A percentile compares a stretch with the other conserved stretches of the same genome.
Evolutionary conservation across 129 eudicot species (phyloP).

Genomic region (Flaveria trinervia): DNA sequence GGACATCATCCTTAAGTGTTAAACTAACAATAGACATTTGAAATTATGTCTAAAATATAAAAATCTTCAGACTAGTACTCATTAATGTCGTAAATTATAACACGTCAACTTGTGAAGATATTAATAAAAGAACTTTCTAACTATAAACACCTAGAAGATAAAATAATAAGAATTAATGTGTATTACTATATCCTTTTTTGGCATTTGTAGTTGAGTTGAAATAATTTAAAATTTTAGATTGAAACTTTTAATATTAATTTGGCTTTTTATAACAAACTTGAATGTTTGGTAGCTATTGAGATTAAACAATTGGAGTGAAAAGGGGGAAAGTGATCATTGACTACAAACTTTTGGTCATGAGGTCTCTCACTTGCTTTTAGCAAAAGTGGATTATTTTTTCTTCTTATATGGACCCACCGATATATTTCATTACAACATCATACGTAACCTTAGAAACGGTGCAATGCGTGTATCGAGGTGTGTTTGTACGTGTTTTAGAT

Average conservation of each 20-base stretch:
- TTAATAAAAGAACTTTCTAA: no score
- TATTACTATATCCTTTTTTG: no score
- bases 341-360: slow-evolving; percentile 30
- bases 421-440: slow-evolving; percentile 4
- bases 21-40: no score
- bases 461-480: not conserved
- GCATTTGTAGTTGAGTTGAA: not conserved
- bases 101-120: no score
- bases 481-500: not conserved
- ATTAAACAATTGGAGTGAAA: slow-evolving; percentile 34
- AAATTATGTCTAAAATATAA: no score
- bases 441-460: not conserved
- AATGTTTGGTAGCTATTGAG: slow-evolving; percentile 38
- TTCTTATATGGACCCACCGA: slow-evolving; percentile 20
- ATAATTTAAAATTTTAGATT: not conserved
- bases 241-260: not conserved
- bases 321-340: slow-evolving; percentile 34
- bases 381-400: slow-evolving; percentile 14
- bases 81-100: no score
- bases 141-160: no score
- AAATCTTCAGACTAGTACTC: no score
- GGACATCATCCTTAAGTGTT: no score
- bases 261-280: slow-evolving; percentile 16
- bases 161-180: no score
- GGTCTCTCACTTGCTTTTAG: slow-evolving; percentile 22